A percentile compares a stretch with the other conserved stretches of the same genome.
phyloP scores from a whole-genome alignment of 169 alveolate species.

The Plasmodium vinckei region DNA sequence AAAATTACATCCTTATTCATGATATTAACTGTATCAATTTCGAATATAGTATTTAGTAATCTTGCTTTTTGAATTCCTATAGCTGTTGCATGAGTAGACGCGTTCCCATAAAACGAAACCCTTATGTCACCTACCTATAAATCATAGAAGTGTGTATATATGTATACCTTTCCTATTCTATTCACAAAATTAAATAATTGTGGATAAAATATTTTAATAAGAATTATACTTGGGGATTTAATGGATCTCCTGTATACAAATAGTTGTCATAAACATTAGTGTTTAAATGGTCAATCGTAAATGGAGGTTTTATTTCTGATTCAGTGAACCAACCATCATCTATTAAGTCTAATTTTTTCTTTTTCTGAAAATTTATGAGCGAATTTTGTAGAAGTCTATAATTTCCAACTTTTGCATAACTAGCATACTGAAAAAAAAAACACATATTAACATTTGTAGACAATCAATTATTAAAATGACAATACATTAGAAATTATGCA shows the following conservation, averaged over 20 bases:
- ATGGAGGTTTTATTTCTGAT: conserved; percentile 81
- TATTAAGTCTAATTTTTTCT: conserved; percentile 78
- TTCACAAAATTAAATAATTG: no score
- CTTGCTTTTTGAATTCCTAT: conserved; percentile 57
- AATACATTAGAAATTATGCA: no score
- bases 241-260: conserved; percentile 86
- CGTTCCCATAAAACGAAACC: conserved; percentile 66
- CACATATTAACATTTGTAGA: not conserved
- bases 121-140: conserved; percentile 67
- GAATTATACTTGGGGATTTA: conserved; percentile 82
- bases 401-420: conserved; percentile 62
- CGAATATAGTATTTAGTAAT: conserved; percentile 58
- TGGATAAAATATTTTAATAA: not conserved
- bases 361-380: conserved; percentile 77
- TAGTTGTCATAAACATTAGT: conserved; percentile 83
- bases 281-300: conserved; percentile 78
- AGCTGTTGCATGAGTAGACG: conserved; percentile 73
- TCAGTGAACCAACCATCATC: conserved; percentile 84
- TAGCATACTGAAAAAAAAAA: conserved; percentile 76
- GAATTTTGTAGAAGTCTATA: conserved; percentile 48
- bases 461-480: no score
- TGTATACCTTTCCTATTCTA: not conserved
- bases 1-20: conserved; percentile 26
- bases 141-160: not conserved
- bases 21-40: conserved; percentile 59